phyloP scores from a whole-genome alignment of 352 stramenopile species.

The Thraustotheca clavata region DNA sequence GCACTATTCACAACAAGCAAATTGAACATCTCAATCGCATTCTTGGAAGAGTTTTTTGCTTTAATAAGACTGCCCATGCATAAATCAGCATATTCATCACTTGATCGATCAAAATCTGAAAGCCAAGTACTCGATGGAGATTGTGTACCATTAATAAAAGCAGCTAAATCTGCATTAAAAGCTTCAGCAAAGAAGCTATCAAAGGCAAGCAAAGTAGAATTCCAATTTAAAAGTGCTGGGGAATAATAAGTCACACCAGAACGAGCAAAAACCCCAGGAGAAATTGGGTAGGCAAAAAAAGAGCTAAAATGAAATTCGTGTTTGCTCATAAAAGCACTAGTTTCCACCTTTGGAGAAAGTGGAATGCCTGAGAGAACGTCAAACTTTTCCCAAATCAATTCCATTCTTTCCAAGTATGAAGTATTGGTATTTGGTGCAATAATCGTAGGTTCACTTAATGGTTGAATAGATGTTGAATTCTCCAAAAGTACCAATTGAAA shows the following conservation, averaged over 20 bases:
- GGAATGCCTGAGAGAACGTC: slow-evolving; percentile 4
- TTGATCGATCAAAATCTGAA: slow-evolving; percentile 6
- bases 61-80: slow-evolving; percentile 7
- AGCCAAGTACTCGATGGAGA: slow-evolving; percentile 2
- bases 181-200: neutral
- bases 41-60: neutral
- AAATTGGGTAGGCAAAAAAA: slow-evolving; percentile 14
- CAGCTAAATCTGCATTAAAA: slow-evolving; percentile 6
- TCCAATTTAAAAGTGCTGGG: neutral
- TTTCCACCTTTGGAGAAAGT: neutral
- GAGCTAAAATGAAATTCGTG: neutral
- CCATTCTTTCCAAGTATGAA: neutral
- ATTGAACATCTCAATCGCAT: neutral
- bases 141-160: neutral
- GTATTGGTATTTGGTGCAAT: neutral
- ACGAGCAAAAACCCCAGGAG: neutral
- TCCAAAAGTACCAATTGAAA: neutral
- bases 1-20: neutral
- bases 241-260: slow-evolving; percentile 9
- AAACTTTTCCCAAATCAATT: neutral
- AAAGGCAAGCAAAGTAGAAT: neutral
- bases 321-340: neutral
- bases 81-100: slow-evolving; percentile 15
- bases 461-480: neutral
- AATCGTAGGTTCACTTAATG: neutral